Conservation (phyloP, 2,329 filamentous ascomycete genomes). For the Orbilia brochopaga region DNA sequence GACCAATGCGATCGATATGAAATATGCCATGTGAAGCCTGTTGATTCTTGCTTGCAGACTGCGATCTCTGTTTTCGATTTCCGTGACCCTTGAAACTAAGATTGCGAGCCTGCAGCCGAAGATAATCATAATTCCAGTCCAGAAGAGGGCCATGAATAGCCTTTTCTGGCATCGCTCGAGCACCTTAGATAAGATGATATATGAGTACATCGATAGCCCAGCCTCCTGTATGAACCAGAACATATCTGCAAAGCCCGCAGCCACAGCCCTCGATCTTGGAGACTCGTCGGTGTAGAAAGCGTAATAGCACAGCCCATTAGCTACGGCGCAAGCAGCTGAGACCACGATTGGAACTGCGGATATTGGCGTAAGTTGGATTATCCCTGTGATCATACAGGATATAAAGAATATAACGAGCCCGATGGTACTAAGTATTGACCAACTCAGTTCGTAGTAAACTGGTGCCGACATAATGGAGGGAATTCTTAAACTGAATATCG, state of each 20-base stretch:
- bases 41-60: slow-evolving; percentile 57
- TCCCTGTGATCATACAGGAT: slow-evolving; percentile 58
- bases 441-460: slow-evolving; percentile 60
- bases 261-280: slow-evolving; percentile 55
- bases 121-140: slow-evolving; percentile 65
- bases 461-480: slow-evolving; percentile 20
- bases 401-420: slow-evolving; percentile 59
- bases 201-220: slow-evolving; percentile 62
- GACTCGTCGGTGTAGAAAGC: slow-evolving; percentile 58
- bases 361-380: slow-evolving; percentile 59
- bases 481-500: not conserved
- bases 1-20: slow-evolving; percentile 59
- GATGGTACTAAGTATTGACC: slow-evolving; percentile 61
- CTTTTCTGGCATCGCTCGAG: slow-evolving; percentile 58
- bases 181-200: slow-evolving; percentile 64
- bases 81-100: slow-evolving; percentile 55
- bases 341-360: slow-evolving; percentile 59
- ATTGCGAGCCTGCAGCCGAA: slow-evolving; percentile 61
- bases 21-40: slow-evolving; percentile 60
- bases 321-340: slow-evolving; percentile 58
- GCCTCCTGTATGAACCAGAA: slow-evolving; percentile 61
- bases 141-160: slow-evolving; percentile 65
- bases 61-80: slow-evolving; percentile 55
- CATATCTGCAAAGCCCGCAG: slow-evolving; percentile 59
- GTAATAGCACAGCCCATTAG: slow-evolving; percentile 61